phyloP scores from a whole-genome alignment of 495 filamentous ascomycete species.

The Aspergillus asperescens region DNA sequence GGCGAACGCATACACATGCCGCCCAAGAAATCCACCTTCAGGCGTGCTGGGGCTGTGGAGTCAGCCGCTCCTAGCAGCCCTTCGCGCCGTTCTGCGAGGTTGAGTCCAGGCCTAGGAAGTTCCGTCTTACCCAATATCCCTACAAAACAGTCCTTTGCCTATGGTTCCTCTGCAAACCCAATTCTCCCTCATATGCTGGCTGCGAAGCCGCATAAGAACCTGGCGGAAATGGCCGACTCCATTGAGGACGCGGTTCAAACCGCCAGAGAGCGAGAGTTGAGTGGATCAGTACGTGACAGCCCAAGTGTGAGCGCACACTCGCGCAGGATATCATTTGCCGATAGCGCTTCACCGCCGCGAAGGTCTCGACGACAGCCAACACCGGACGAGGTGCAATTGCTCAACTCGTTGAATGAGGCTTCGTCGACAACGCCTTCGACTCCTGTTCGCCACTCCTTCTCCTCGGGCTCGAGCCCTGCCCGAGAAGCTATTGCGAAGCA shows the following conservation, averaged over 20 bases:
- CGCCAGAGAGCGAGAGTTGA: slow-evolving; percentile 23
- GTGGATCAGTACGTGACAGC: neutral
- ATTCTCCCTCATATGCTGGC: slow-evolving; percentile 24
- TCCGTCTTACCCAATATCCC: slow-evolving; percentile 27
- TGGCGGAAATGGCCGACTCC: slow-evolving; percentile 22
- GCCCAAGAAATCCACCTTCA: neutral
- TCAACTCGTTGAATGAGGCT: slow-evolving; percentile 27
- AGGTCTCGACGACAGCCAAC: slow-evolving; percentile 34
- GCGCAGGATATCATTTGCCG: slow-evolving; percentile 10
- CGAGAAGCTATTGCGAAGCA: slow-evolving; percentile 17
- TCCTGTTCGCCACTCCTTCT: slow-evolving; percentile 29
- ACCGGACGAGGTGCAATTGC: slow-evolving; percentile 39
- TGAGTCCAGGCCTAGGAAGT: slow-evolving; percentile 9
- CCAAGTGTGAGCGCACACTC: slow-evolving; percentile 6
- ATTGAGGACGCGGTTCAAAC: slow-evolving; percentile 24
- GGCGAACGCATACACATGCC: too few species aligned
- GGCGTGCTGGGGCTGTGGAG: neutral
- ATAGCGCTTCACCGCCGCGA: slow-evolving; percentile 17
- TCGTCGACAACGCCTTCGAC: slow-evolving; percentile 18
- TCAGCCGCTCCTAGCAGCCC: slow-evolving; percentile 6
- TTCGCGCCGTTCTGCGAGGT: slow-evolving; percentile 14
- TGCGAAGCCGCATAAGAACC: slow-evolving; percentile 17
- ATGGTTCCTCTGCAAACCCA: slow-evolving; percentile 28
- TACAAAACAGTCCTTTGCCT: slow-evolving; percentile 29
- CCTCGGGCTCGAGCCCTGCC: slow-evolving; percentile 31